phyloP scores from a whole-genome alignment of 768 basidiomycete species.

The Dacryopinax spathularia region DNA sequence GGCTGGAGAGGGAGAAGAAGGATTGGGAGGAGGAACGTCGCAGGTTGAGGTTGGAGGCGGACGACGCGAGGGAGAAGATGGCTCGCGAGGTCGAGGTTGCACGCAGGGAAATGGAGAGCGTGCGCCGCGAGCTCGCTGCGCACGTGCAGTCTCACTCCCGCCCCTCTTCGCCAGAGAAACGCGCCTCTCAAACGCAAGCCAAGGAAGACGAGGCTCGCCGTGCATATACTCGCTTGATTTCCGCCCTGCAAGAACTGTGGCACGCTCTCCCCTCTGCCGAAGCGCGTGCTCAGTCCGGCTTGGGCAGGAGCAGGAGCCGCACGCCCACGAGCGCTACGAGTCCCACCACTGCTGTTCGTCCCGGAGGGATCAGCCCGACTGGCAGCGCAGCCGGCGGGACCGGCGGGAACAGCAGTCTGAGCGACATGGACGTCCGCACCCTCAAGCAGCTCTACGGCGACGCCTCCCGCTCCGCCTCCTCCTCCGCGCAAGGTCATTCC shows the following conservation, averaged over 20 bases:
- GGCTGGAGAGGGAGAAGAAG: constrained; percentile 5
- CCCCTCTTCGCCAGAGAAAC: background rate
- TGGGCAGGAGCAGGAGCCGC: background rate
- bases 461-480: constrained; percentile 12
- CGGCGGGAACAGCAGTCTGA: constrained; percentile 27
- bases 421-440: constrained; percentile 73
- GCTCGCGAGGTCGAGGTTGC: constrained; percentile 41
- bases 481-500: no score
- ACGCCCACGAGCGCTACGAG: background rate
- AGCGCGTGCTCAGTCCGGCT: constrained; percentile 39
- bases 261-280: constrained; percentile 69
- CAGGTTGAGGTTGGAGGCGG: background rate
- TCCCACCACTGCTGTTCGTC: background rate
- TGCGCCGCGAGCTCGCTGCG: background rate
- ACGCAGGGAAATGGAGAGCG: constrained; percentile 34
- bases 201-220: constrained; percentile 19
- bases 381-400: constrained; percentile 4
- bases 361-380: background rate
- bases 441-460: constrained; percentile 65
- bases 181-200: background rate
- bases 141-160: constrained; percentile 10
- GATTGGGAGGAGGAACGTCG: background rate
- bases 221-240: constrained; percentile 43
- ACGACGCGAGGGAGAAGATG: constrained; percentile 31
- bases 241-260: constrained; percentile 64